phyloP scores from a whole-genome alignment of 371 early-diverging fungal species.

The Rozella allomycis region DNA sequence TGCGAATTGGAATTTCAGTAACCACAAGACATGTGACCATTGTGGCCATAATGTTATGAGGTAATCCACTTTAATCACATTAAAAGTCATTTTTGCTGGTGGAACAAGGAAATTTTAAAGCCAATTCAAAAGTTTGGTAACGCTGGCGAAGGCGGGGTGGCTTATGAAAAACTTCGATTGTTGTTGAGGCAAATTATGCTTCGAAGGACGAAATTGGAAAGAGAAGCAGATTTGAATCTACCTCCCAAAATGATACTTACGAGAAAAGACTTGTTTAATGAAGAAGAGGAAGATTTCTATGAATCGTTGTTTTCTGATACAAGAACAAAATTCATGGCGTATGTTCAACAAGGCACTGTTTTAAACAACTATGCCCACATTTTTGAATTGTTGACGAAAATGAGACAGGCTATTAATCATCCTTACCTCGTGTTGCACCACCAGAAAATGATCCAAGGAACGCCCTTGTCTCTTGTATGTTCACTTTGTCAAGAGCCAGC shows the following conservation, averaged over 20 bases:
- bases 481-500: slow-evolving; percentile 71
- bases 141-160: slow-evolving; percentile 35
- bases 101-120: slow-evolving; percentile 81
- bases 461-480: slow-evolving; percentile 43
- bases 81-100: slow-evolving; percentile 67
- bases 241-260: slow-evolving; percentile 66
- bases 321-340: slow-evolving; percentile 41
- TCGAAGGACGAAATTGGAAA: slow-evolving; percentile 71
- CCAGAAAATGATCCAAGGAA: slow-evolving; percentile 10
- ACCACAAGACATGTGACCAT: slow-evolving; percentile 29
- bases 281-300: slow-evolving; percentile 84
- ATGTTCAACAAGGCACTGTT: slow-evolving; percentile 61
- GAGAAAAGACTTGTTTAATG: slow-evolving; percentile 60
- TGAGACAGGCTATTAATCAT: slow-evolving; percentile 59
- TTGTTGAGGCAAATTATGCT: slow-evolving; percentile 79
- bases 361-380: slow-evolving; percentile 87
- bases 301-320: slow-evolving; percentile 48
- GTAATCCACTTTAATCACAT: no score
- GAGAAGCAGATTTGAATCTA: slow-evolving; percentile 72
- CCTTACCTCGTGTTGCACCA: slow-evolving; percentile 47
- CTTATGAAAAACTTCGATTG: slow-evolving; percentile 48
- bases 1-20: slow-evolving; percentile 50
- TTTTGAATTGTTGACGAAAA: slow-evolving; percentile 21
- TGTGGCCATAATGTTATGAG: slow-evolving; percentile 54
- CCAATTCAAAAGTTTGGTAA: slow-evolving; percentile 68